Conservation (phyloP, 495 filamentous ascomycete genomes). For the Aspergillus biplanus region DNA sequence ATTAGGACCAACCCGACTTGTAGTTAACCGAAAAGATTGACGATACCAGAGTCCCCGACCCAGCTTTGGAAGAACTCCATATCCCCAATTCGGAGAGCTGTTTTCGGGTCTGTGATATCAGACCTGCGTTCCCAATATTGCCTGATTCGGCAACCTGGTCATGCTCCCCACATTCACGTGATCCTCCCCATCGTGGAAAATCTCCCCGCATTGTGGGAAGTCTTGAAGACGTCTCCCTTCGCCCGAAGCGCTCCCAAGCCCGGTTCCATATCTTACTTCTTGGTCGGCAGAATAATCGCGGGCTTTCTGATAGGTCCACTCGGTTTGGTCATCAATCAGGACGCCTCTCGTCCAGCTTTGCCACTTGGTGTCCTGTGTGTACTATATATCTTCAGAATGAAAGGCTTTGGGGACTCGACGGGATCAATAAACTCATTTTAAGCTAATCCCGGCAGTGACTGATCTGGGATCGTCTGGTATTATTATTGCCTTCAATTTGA, state of each 20-base stretch:
- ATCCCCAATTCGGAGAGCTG: no score
- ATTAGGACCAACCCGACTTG: no score
- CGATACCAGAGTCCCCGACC: no score
- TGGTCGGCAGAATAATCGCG: neutral
- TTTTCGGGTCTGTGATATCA: no score
- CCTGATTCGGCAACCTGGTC: slow-evolving; percentile 1
- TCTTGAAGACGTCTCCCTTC: slow-evolving; percentile 38
- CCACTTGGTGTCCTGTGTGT: neutral
- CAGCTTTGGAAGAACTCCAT: no score
- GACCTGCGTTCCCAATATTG: neutral
- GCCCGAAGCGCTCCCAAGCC: slow-evolving; percentile 42
- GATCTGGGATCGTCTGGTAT: neutral
- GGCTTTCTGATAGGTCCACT: neutral
- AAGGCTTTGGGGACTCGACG: neutral
- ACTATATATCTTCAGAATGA: neutral
- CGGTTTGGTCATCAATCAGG: neutral
- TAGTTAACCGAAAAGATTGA: no score
- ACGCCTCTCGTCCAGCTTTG: neutral
- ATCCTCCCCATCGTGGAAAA: neutral
- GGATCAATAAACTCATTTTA: slow-evolving; percentile 8
- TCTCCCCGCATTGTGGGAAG: slow-evolving; percentile 18
- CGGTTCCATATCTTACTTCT: neutral
- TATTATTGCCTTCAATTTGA: neutral
- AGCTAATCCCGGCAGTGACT: neutral
- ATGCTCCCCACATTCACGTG: slow-evolving; percentile 20